Base-by-base conservation (phyloP, 352 stramenopile species). In the Phytophthora tubulina region DNA sequence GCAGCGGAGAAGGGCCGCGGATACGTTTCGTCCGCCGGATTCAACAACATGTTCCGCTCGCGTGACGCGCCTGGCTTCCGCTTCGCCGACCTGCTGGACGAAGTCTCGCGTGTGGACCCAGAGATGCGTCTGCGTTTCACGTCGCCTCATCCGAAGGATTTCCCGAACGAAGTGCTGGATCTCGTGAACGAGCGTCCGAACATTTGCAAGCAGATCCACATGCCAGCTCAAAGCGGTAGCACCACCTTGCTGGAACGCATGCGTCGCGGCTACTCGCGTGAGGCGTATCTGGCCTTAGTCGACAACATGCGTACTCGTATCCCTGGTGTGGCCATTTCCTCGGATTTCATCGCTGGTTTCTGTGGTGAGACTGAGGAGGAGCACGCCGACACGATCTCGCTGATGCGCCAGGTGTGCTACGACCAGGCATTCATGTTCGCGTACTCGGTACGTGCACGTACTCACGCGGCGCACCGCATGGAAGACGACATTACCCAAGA, bases 341-440 rank as follows among this genome's bases (percentile, higher is more conserved):
- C 93, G 14, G 98, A 99, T 83, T 99, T 99, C 57, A 99, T 99
- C 73, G 77, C 96, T 30, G 98, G 98, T 41, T 99, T 99, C 79
- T 99, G 98, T 79, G 97, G 95, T 33, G 98, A 99, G 84, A 99
- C 97, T 0, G 96, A 99, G 48, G 83, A 93, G 31, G 98, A 99
- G 62, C 98, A 99, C 82, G 35, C 59, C 6, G 91, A 99, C 67
- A 99, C 98, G 10, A 79, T 96, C 15, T 89, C 88, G 50, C 76
- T 96, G 35, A 92, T 97, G 85, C 85, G 80, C 14, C 75, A 81
- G 15, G 89, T 94, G 13, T 82, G 87, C 64, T 99, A 98, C 76
- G 97, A 99, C 70, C 96, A 99, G 75, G 98, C 97, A 27, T 99
- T 99, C 82, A 99, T 99, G 96, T 99, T 99, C 80, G 96, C 97